Evolutionary conservation across 352 stramenopile species (phyloP), one percentile per base, ranked within the genome.

Genomic region (Phytophthora sojae): DNA sequence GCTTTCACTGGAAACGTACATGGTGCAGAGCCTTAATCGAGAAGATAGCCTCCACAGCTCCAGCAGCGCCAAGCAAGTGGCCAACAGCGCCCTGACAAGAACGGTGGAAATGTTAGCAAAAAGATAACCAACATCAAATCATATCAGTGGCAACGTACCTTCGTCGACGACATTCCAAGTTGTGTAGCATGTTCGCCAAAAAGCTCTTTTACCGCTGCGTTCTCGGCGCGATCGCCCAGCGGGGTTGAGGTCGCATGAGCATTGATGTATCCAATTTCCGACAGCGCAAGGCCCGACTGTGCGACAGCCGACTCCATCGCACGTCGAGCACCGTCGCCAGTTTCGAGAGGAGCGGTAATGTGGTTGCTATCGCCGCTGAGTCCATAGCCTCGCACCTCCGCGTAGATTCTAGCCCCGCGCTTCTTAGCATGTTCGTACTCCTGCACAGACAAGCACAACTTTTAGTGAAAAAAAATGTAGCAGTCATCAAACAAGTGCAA

Each of bases 231-330:
- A 77, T 99, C 98, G 1, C 98, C 98, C 15, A 98, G 88, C 0
- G 97, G 97, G 1, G 98, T 99, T n/a, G 94, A 99, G 7, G 98
- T 99, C 4, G 97, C 97, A 73, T 99, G 98, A 4, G 97, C 96
- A 68, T 99, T 99, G 39, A 99, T 94, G 74, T 99, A 99, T 29
- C 97, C 96, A 23, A 99, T 91, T 51, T 97, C 88, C 26, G 93
- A 89, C n/a, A 85, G 35, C 6, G 73, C 60, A 21, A 97, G 62
- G 2, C 82, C 85, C 1, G 93, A 90, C 68, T 97, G 83, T 32
- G 75, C 66, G 35, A 99, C 64, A 9, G 97, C 97, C 29, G 93
- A 86, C 53, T 85, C 45, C 97, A 99, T 99, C 12, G 96, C 95
- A 67, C 77, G 91, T 71, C 63, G 59, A 57, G 88, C 89, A 7